Conservation (phyloP, 805 yeast species). For the Metschnikowia lochheadii region DNA sequence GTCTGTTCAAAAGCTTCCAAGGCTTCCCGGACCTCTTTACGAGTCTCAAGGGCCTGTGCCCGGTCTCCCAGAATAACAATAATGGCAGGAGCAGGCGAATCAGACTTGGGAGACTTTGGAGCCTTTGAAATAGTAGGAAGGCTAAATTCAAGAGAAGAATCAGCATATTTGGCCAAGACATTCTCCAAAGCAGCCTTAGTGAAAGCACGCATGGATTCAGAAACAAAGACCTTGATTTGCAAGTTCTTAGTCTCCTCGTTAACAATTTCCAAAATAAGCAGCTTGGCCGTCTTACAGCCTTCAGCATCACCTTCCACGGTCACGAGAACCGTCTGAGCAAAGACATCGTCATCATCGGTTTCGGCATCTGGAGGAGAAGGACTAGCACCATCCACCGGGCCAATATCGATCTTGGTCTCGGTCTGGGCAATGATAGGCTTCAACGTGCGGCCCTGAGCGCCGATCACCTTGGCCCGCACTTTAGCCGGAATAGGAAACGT, state of each 20-base stretch:
- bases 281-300: slow-evolving; percentile 72
- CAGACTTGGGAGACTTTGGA: slow-evolving; percentile 28
- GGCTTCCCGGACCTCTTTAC: slow-evolving; percentile 37
- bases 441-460: slow-evolving; percentile 78
- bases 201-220: slow-evolving; percentile 29
- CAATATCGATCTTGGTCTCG: slow-evolving; percentile 69
- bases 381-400: slow-evolving; percentile 25
- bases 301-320: slow-evolving; percentile 79
- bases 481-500: slow-evolving; percentile 69
- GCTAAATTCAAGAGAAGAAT: slow-evolving; percentile 24
- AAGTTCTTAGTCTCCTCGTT: slow-evolving; percentile 65
- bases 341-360: slow-evolving; percentile 57
- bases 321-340: slow-evolving; percentile 57
- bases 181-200: slow-evolving; percentile 24
- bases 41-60: slow-evolving; percentile 55
- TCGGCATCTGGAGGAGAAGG: slow-evolving; percentile 20
- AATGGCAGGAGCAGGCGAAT: slow-evolving; percentile 13
- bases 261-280: slow-evolving; percentile 66
- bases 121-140: slow-evolving; percentile 20
- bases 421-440: slow-evolving; percentile 71
- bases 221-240: slow-evolving; percentile 46
- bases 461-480: slow-evolving; percentile 76
- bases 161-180: slow-evolving; percentile 21
- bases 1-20: slow-evolving; percentile 17
- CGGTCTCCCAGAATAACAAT: slow-evolving; percentile 68